These are phyloP conservation scores for Penicillium bovifimosum DNA, from an alignment of 495 filamentous ascomycete genomes.

Conservation along the genomic window DNA sequence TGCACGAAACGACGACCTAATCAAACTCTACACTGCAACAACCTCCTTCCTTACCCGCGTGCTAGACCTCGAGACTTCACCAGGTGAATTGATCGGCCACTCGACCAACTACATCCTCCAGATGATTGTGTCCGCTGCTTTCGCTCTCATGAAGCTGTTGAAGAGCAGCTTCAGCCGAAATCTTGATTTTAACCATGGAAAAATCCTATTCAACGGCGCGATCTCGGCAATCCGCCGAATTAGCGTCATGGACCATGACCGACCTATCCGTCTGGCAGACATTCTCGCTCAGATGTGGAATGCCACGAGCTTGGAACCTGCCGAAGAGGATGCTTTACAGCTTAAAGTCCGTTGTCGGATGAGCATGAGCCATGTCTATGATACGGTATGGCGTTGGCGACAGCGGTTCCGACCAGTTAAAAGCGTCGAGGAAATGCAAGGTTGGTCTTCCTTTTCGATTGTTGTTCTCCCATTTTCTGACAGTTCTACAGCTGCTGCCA, in stretches of 20 bases:
- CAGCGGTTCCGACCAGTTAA: slow-evolving; percentile 42
- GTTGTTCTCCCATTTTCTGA: slow-evolving; percentile 6
- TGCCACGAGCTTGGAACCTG: slow-evolving; percentile 30
- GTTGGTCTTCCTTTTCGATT: slow-evolving; percentile 16
- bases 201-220: slow-evolving; percentile 67
- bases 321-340: slow-evolving; percentile 36
- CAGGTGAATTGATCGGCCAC: slow-evolving; percentile 56
- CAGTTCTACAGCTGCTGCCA: slow-evolving; percentile 14
- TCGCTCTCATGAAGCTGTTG: slow-evolving; percentile 79
- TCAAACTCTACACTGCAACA: slow-evolving; percentile 59
- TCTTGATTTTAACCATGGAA: slow-evolving; percentile 67
- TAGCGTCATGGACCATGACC: slow-evolving; percentile 79
- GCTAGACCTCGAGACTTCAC: slow-evolving; percentile 42
- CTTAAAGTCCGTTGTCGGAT: slow-evolving; percentile 45
- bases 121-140: slow-evolving; percentile 86
- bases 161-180: slow-evolving; percentile 69
- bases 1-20: slow-evolving; percentile 66
- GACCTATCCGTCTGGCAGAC: slow-evolving; percentile 54
- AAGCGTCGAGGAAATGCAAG: slow-evolving; percentile 39
- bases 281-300: slow-evolving; percentile 49
- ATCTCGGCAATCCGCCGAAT: slow-evolving; percentile 73
- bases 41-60: slow-evolving; percentile 45
- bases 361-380: slow-evolving; percentile 50
- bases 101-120: slow-evolving; percentile 86
- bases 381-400: slow-evolving; percentile 47